Base-by-base conservation (phyloP, 768 basidiomycete species). In the Tubosaeta brunneosetosa region DNA sequence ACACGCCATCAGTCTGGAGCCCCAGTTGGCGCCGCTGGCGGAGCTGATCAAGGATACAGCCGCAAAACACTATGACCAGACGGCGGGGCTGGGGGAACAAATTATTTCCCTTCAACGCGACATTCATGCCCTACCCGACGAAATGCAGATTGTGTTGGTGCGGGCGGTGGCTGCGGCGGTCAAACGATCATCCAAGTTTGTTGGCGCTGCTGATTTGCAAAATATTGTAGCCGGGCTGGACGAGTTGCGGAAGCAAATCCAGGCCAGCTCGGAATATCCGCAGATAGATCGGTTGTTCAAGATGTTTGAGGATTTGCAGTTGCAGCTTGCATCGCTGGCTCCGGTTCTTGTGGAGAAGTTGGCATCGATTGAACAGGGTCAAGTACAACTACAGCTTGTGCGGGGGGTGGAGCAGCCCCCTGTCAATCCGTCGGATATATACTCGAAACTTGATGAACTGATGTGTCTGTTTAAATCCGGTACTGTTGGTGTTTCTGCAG, bases 231-330 rank as follows among this genome's bases (percentile, higher is more conserved):
- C 41, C 11, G 53, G 17, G 26, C 52, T 69, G 17, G 60, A 60
- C 26, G 61, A 42, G 42, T 32, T 64, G 57, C 63, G 37, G 47
- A 55, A 55, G 29, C 60, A 58, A 29, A 37, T 55, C 6, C 41
- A 44, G 14, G 44, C 47, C 16, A 50, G 44, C n/a, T 52, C 53
- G 17, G 52, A 53, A 41, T 31, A 50, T 13, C 34, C 53, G 12
- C 56, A 52, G 22, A 45, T 62, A 36, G 57, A 66, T 16, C 55
- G 52, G 6, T 59, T 76, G 6, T 49, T 66, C 27, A 64, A 58
- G 32, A 70, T 70, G 50, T 57, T 80, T 36, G 74, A 73, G 27
- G 74, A 68, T 14, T 64, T 81, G 38, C 68, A 72, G 47, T 47
- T 51, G 3, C 73, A 71, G n/a, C 58, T 84, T 47, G 68, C 66